Evolutionary conservation across 2,329 filamentous ascomycete genomes (phyloP), one percentile per base, ranked within the genome.

Genomic region (Fusarium newnesense): DNA sequence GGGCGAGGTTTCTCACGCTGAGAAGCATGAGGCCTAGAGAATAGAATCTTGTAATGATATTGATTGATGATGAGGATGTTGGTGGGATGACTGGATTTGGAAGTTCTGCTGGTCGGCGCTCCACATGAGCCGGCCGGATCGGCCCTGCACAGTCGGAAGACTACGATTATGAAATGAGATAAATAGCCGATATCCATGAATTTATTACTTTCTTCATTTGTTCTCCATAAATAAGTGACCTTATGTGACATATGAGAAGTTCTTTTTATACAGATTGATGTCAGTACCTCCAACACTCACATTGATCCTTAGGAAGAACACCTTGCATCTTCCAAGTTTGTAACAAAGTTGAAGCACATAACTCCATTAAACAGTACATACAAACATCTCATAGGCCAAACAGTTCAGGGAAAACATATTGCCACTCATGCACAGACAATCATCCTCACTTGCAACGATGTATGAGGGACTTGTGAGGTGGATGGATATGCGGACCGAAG

Each of bases 1-100:
- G 15, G 66, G 67, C 5, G 56, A 72, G 28, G 61, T n/a, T 16
- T 52, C 64, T 4, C 73, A 75, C 30, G 61, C 64, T 7, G 73
- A 75, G 59, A 74, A 75, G 62, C 53, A 75, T 7, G 69, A 43
- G 19, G 72, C 53, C 15, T 75, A 58, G 44, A 16, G n/a, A 19
- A 21, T 36, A 43, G 18, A 28, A 40, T 36, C n/a, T 32, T n/a
- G n/a, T 40, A 26, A 26, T 9, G 8, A 21, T 21, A 3, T 9
- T 6, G 11, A 2, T 28, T 39, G 34, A 49, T n/a, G 24, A 19
- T 7, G 34, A 57, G 21, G 21, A 16, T 21, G 18, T 26, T 30
- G 26, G 26, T 19, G 21, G 24, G 13, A 26, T 62, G 54, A 7
- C 50, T 7, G 13, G 26, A 40, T 19, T 54, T 37, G 44, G 40